Conservation (phyloP, 352 stramenopile species). For the Phytophthora sp. region DNA sequence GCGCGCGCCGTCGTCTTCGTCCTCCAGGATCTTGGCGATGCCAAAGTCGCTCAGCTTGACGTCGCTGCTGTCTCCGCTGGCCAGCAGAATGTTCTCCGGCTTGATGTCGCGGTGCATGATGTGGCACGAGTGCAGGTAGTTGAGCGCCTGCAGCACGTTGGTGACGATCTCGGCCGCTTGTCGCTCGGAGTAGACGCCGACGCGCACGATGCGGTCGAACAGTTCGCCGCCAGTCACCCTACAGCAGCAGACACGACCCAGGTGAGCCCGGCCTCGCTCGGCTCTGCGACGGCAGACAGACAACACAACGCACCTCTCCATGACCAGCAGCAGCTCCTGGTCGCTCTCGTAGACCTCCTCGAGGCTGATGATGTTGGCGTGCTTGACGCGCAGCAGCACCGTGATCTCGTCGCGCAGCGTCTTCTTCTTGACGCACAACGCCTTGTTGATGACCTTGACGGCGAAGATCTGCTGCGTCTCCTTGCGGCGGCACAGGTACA, state of each 20-base stretch:
- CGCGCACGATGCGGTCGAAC: constrained; percentile 84
- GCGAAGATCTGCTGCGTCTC: constrained; percentile 83
- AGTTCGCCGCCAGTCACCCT: constrained; percentile 86
- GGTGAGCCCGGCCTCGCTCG: too few relatives aligned
- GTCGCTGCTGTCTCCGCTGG: constrained; percentile 72
- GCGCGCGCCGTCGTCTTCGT: constrained; percentile 75
- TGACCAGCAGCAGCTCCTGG: constrained; percentile 87
- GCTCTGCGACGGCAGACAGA: too few relatives aligned
- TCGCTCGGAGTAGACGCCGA: constrained; percentile 84
- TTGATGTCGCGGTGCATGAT: constrained; percentile 88
- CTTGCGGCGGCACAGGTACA: constrained; percentile 86
- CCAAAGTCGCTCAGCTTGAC: constrained; percentile 87
- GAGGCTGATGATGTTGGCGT: constrained; percentile 89
- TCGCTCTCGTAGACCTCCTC: constrained; percentile 89
- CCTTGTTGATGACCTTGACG: constrained; percentile 91
- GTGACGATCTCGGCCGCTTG: constrained; percentile 75
- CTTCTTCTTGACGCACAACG: constrained; percentile 87
- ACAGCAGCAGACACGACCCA: constrained; percentile 3
- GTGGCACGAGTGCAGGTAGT: constrained; percentile 82
- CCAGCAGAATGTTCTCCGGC: constrained; percentile 83
- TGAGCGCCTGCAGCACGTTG: constrained; percentile 74
- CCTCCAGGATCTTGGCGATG: constrained; percentile 85
- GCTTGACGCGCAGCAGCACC: constrained; percentile 83
- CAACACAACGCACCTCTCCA: constrained; percentile 67
- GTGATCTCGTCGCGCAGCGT: constrained; percentile 88